Base-by-base conservation (phyloP, 805 yeast genomes). In the Kuraishia hungarica region DNA sequence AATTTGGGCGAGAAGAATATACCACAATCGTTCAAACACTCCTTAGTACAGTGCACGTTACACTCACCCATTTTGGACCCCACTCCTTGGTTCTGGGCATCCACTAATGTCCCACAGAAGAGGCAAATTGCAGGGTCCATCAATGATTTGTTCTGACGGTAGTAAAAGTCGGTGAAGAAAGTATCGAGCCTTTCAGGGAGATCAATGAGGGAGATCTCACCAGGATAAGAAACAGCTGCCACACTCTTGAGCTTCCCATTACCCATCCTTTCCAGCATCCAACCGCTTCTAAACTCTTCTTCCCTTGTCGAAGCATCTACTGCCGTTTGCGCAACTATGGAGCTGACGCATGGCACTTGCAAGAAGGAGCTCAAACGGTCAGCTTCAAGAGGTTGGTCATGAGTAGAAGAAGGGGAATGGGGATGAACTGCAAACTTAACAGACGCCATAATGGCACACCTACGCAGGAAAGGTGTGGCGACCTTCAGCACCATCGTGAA, bases 61-160 rank as follows among this genome's bases (percentile, higher is more conserved):
- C 98, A 93, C 59, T 90, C 89, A 0, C 98, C 98, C 20, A 72
- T 68, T 2, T 69, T 67, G 49, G 75, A 77, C 0, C 83, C 84
- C 53, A 79, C 75, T 19, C 83, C 79, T 48, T 73, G 67, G 58
- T 72, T 81, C 62, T 92, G 97, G n/a, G 84, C 70, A 58, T 84
- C 83, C 22, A 89, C 75, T 7, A 84, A 75, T 11, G 72, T 70
- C 1, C 91, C 94, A 70, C 99, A 94, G 58, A 85, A 86, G 54
- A 93, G 70, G 64, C 99, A 93, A 10, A 93, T 73, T 0, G 96
- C 97, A 0, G 96, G 94, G 59, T 92, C 96, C 51, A 76, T 77
- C 29, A 73, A 75, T 61, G 65, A 70, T 22, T 72, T 72, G 71
- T 71, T 69, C 24, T 74, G 75, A 62, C 72, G 74, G 59, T 81